phyloP scores from a whole-genome alignment of 805 yeast genomes.

The Torulaspora delbrueckii region DNA sequence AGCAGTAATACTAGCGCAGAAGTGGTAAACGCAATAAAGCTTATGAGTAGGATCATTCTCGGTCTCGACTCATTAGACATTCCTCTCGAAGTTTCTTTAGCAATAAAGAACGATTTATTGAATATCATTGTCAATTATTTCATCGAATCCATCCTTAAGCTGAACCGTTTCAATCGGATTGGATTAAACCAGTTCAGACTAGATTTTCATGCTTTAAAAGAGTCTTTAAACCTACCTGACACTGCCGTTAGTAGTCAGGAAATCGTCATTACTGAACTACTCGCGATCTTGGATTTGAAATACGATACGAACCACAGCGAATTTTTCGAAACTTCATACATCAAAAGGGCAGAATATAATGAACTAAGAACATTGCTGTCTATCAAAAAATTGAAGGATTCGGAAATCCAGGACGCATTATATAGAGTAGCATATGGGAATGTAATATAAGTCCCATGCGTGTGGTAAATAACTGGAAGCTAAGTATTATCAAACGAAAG shows the following conservation, averaged over 20 bases:
- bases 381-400: conserved; percentile 26
- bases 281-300: conserved; percentile 30
- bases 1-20: conserved; percentile 24
- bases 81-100: conserved; percentile 14
- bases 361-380: conserved; percentile 22
- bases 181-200: conserved; percentile 35
- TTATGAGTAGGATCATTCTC: conserved; percentile 18
- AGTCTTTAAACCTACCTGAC: conserved; percentile 23
- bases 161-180: conserved; percentile 34
- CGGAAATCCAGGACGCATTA: conserved; percentile 37
- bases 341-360: conserved; percentile 30
- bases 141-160: conserved; percentile 36
- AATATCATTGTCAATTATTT: conserved; percentile 32
- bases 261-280: conserved; percentile 20
- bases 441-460: conserved; percentile 15
- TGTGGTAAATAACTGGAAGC: background rate
- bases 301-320: conserved; percentile 20
- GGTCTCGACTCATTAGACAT: conserved; percentile 16
- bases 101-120: conserved; percentile 27
- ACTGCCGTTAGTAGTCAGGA: conserved; percentile 19
- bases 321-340: conserved; percentile 24
- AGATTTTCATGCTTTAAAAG: conserved; percentile 33
- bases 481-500: background rate
- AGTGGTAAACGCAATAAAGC: conserved; percentile 28
- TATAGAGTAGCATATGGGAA: conserved; percentile 32